Conservation (phyloP, 805 yeast species). For the Ogataea polymorpha region DNA sequence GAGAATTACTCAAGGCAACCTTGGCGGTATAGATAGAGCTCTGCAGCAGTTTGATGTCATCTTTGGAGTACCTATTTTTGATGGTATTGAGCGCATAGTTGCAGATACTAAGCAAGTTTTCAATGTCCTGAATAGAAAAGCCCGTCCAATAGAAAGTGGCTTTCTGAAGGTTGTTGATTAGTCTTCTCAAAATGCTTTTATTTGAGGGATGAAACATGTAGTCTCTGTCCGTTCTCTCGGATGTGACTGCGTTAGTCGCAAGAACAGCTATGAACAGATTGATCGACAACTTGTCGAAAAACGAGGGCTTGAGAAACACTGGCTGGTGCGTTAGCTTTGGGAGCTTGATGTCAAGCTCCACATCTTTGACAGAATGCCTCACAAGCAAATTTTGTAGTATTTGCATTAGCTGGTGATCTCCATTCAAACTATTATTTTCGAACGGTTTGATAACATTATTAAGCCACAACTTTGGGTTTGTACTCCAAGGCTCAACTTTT, state of each 20-base stretch:
- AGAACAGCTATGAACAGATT: slow-evolving; percentile 64
- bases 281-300: slow-evolving; percentile 56
- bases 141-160: slow-evolving; percentile 79
- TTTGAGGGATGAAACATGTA: slow-evolving; percentile 69
- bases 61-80: slow-evolving; percentile 30
- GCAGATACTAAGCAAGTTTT: slow-evolving; percentile 48
- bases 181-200: slow-evolving; percentile 48
- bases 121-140: slow-evolving; percentile 56
- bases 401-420: slow-evolving; percentile 39
- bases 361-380: slow-evolving; percentile 52
- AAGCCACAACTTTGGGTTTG: slow-evolving; percentile 47
- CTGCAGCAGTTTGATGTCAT: slow-evolving; percentile 42
- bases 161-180: slow-evolving; percentile 59
- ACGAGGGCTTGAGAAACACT: slow-evolving; percentile 58
- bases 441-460: slow-evolving; percentile 48
- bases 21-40: slow-evolving; percentile 44
- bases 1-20: slow-evolving; percentile 46
- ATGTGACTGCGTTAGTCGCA: slow-evolving; percentile 71
- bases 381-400: slow-evolving; percentile 50
- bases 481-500: slow-evolving; percentile 55
- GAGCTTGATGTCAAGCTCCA: slow-evolving; percentile 51
- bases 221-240: slow-evolving; percentile 63
- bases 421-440: slow-evolving; percentile 36
- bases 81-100: slow-evolving; percentile 39
- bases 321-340: slow-evolving; percentile 61